Evolutionary conservation across 345 rosid species (phyloP), one percentile per base, ranked within the genome.

Genomic region (Clausena lansium): DNA sequence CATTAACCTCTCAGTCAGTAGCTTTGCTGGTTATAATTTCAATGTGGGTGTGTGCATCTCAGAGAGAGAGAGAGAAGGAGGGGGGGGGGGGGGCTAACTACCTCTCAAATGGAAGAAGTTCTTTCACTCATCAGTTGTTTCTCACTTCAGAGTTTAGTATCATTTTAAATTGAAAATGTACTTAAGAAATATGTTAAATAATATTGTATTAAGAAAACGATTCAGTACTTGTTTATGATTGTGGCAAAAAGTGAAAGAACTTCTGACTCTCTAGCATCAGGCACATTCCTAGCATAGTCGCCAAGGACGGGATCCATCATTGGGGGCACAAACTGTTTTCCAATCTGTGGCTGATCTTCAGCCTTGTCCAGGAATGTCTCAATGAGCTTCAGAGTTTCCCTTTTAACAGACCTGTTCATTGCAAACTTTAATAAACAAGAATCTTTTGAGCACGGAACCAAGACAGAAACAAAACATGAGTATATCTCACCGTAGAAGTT

Each of bases 181-280:
- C n/a, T 9, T 33, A 35, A 58, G 33, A 39, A 61, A 64, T 3
- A 45, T 2, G 14, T 41, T 41, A 10, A 41, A 45, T 45, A 45
- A 45, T 45, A 13, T 13, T 1, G 41, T 20, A 22, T 9, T 33
- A 41, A 58, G 33, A 50, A 61, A 64, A 32, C 30, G 68, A 35
- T 33, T 72, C 54, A 89, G 47, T 89, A 97, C 99, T 97, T 97
- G 87, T 97, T 93, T 86, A 97, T 97, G 81, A 97, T 97, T 58
- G 98, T 97, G 5, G 99, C 97, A 84, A 94, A 97, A 72, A 97
- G 97, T 62, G 99, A 97, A 27, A 97, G 79, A 76, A 94, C 99
- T 89, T 97, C 99, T 3, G 99, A 94, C 85, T 97, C 99, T 82
- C 99, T 94, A 65, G 99, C 99, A 79, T 97, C 99, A 75, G 99